These are phyloP conservation scores for Elsinoe ampelina DNA, from an alignment of 2,329 filamentous ascomycete genomes.

Conservation along the genomic window DNA sequence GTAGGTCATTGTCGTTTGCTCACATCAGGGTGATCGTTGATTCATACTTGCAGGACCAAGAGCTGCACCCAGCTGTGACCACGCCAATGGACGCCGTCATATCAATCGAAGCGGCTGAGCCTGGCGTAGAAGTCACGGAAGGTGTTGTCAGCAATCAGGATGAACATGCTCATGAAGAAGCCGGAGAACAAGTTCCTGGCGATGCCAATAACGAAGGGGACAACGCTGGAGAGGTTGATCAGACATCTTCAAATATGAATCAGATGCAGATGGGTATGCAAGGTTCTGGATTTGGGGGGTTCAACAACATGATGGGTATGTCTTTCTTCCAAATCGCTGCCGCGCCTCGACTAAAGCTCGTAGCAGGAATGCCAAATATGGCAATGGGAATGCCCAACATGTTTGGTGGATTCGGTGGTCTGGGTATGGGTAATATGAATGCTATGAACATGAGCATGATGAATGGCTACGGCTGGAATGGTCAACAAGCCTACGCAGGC, in stretches of 20 bases:
- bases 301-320: slow-evolving; percentile 87
- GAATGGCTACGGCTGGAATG: slow-evolving; percentile 58
- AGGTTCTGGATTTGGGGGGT: slow-evolving; percentile 55
- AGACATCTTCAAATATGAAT: slow-evolving; percentile 51
- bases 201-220: slow-evolving; percentile 15
- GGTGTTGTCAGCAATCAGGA: background rate
- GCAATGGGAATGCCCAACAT: slow-evolving; percentile 77
- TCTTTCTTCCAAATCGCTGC: slow-evolving; percentile 19
- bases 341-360: background rate
- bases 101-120: no score
- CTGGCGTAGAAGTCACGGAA: no score
- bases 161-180: slow-evolving; percentile 9
- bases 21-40: no score
- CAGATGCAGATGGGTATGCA: slow-evolving; percentile 57
- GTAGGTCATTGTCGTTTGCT: background rate
- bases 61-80: no score
- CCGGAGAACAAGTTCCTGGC: background rate
- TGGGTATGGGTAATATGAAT: slow-evolving; percentile 70
- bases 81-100: no score
- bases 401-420: slow-evolving; percentile 63
- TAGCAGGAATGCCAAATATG: slow-evolving; percentile 67
- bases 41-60: no score
- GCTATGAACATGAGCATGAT: slow-evolving; percentile 50
- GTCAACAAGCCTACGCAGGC: slow-evolving; percentile 62
- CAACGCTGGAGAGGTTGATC: background rate